Base-by-base conservation (phyloP, 1,284 basidiomycete genomes). In the Cryptococcus sp. region DNA sequence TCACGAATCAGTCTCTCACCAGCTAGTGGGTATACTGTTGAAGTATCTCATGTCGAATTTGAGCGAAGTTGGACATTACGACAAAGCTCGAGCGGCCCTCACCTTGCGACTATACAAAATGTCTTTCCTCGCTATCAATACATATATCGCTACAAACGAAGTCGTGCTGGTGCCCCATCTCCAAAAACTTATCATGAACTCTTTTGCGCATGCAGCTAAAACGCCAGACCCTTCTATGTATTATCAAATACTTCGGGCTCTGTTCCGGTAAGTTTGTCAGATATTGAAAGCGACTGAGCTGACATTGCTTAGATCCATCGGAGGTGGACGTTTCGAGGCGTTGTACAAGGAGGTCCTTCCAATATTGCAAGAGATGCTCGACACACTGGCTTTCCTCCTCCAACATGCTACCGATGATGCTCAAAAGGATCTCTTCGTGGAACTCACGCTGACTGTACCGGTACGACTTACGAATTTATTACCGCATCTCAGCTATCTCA, bases 311-410 rank as follows among this genome's bases (percentile, higher is more conserved):
- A 71, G 71, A 50, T 91, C 93, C 10, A 98, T 99, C 58, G 96
- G 97, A n/a, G 94, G 92, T 0, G 96, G 95, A 7, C 83, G 90
- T 32, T 98, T 97, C 74, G 96, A 98, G 73, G 82, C 90, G 42
- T 79, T 98, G 46, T 99, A 98, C 81, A 94, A 95, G 72, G 95
- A 97, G 70, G 94, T 99, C 4, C 80, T 98, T 11, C 95, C 97
- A 2, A 84, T 98, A 36, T 82, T 99, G 1, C 95, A 95, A 23
- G 94, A 98, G 70, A 92, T 98, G 86, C 83, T 99, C 55, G 96
- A 98, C 74, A 92, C 87, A 64, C 81, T 99, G 50, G 96, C 96
- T 62, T 84, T 88, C 51, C 90, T 96, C 58, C 82, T 98, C n/a
- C 81, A 88, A 53, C 83, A 89, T 10, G 87, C 90, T 4, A 86